Evolutionary conservation across 2,329 filamentous ascomycete species (phyloP), one percentile per base, ranked within the genome.

Genomic region (Nakataea oryzae): DNA sequence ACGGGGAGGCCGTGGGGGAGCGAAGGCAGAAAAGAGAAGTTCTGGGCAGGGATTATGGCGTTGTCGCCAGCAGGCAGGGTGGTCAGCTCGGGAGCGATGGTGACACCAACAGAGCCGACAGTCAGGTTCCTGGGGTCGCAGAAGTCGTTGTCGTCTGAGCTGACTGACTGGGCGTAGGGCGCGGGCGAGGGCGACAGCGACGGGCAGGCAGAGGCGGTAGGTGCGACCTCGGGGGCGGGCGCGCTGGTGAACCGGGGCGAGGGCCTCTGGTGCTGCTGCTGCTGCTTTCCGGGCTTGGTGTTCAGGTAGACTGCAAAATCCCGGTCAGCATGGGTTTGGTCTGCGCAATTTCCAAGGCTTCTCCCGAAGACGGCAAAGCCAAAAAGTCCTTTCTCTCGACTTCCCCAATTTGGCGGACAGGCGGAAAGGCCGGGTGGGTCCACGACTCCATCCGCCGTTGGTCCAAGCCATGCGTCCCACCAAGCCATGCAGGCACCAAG

Each of bases 61-160:
- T 89, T 85, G 74, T 87, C 82, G 28, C 90, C 76, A 24, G 82
- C 82, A 55, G 86, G 79, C 66, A 90, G 79, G 64, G 82, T 80
- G 27, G 87, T 81, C 67, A 91, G 87, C 67, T 91, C 88, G 57
- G 81, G 75, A 9, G 80, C 75, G 60, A 81, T 71, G 11, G 77
- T 79, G 54, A 80, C 73, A 68, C 78, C 81, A 65, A 78, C 74
- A 62, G 80, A 75, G 70, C 78, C 81, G 30, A 96, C 90, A 26
- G 90, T 96, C 66, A 97, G 79, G 72, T 96, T 91, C 71, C 93
- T 87, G 41, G 93, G 93, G 72, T 97, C 93, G 75, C 93, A 96
- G 74, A 95, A 96, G 76, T 91, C 88, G 67, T 91, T 82, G 73
- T 91, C 88, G 70, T 91, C 88, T 2, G 86, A 86, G 57, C 82